These are phyloP conservation scores for Nephelium lappaceum DNA, from an alignment of 345 rosid species.

Conservation along the genomic window DNA sequence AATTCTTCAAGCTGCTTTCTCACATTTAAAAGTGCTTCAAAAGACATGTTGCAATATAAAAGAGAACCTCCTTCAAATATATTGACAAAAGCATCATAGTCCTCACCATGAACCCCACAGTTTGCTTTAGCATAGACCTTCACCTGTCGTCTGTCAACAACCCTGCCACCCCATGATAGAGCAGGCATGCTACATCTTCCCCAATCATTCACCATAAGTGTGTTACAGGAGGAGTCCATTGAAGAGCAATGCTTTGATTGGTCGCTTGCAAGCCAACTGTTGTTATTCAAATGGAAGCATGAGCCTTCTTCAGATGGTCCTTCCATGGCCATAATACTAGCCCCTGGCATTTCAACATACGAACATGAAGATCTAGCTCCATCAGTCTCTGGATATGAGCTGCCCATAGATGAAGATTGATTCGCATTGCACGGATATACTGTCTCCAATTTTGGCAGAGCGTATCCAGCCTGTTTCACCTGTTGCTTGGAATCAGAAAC, in stretches of 20 bases:
- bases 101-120: constrained; percentile 69
- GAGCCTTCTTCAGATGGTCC: constrained; percentile 85
- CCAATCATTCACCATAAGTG: constrained; percentile 73
- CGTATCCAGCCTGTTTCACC: constrained; percentile 44
- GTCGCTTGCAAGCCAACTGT: constrained; percentile 65
- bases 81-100: constrained; percentile 77
- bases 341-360: constrained; percentile 47
- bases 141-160: constrained; percentile 75
- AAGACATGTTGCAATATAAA: constrained; percentile 91
- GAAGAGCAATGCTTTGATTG: constrained; percentile 68
- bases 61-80: constrained; percentile 95
- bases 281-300: constrained; percentile 56
- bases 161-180: constrained; percentile 97
- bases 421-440: constrained; percentile 36
- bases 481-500: constrained; percentile 50
- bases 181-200: constrained; percentile 73
- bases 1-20: constrained; percentile 95
- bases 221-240: constrained; percentile 57
- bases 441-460: constrained; percentile 47
- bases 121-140: constrained; percentile 57
- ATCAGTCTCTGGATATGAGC: constrained; percentile 45
- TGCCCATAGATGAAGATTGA: constrained; percentile 41
- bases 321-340: constrained; percentile 63
- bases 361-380: constrained; percentile 50
- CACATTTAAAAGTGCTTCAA: constrained; percentile 86